These are phyloP conservation scores for Bremia lactucae DNA, from an alignment of 352 stramenopile species.

Conservation along the genomic window DNA sequence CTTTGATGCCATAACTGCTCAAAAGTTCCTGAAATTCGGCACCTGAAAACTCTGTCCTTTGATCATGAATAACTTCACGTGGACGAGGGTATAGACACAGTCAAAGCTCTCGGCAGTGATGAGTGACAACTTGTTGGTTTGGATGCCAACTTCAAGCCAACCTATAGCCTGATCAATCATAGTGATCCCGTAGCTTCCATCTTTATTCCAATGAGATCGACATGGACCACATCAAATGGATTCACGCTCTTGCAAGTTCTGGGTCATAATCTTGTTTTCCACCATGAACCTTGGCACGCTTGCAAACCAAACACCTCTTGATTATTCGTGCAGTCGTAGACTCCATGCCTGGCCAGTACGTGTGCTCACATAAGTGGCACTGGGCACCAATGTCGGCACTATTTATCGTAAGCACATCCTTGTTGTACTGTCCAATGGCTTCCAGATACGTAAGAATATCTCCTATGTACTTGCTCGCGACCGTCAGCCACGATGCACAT, in stretches of 20 bases:
- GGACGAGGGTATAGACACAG: slow-evolving; percentile 5
- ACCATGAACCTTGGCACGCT: background rate
- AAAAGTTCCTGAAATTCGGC: background rate
- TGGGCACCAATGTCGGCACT: too few relatives aligned
- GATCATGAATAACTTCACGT: slow-evolving; percentile 1
- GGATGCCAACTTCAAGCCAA: slow-evolving; percentile 4
- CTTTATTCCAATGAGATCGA: too few relatives aligned
- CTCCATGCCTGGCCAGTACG: slow-evolving; percentile 8
- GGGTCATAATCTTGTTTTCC: slow-evolving; percentile 2
- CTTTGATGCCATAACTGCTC: too few relatives aligned
- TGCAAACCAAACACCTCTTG: too few relatives aligned
- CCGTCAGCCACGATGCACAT: too few relatives aligned
- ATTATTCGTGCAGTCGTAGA: too few relatives aligned
- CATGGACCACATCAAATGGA: background rate
- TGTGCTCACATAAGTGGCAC: too few relatives aligned
- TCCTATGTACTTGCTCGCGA: too few relatives aligned
- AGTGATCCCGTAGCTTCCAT: background rate
- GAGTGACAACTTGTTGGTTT: background rate
- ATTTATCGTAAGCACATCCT: too few relatives aligned
- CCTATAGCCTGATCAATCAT: background rate
- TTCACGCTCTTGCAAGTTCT: background rate
- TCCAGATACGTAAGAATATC: too few relatives aligned
- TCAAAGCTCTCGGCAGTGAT: background rate
- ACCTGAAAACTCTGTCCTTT: slow-evolving; percentile 1
- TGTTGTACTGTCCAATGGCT: too few relatives aligned